Evolutionary conservation across 345 rosid genomes (phyloP).

Genomic region (Heritiera littoralis): DNA sequence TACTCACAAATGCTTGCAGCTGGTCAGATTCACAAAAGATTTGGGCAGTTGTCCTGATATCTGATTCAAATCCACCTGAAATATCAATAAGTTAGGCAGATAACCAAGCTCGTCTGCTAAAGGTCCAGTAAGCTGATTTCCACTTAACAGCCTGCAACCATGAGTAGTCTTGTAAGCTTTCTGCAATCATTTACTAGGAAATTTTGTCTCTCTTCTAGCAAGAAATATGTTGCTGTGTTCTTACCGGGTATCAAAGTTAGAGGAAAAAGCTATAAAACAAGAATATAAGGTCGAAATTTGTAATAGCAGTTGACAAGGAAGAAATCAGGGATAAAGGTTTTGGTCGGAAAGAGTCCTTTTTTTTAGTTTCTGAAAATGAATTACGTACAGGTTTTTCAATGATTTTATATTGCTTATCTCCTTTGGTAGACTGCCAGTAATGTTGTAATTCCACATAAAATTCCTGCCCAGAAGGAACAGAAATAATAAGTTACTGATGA

Average conservation of each 20-base stretch:
- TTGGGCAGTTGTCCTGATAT: too few relatives aligned
- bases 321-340: neutral
- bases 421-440: conserved; percentile 45
- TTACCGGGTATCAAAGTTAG: neutral
- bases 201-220: neutral
- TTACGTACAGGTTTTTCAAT: conserved; percentile 41
- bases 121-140: conserved; percentile 46
- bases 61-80: conserved; percentile 49
- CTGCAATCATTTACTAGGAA: conserved; percentile 4
- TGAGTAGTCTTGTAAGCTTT: neutral
- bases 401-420: conserved; percentile 41
- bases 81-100: conserved; percentile 38
- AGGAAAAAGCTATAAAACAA: neutral
- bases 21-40: conserved; percentile 38
- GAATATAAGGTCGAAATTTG: neutral
- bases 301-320: neutral
- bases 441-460: conserved; percentile 48
- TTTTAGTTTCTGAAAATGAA: conserved; percentile 3
- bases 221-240: too few relatives aligned
- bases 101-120: conserved; percentile 49
- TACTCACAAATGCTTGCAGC: conserved; percentile 44
- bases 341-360: neutral
- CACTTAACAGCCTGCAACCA: conserved; percentile 49
- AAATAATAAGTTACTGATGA: too few relatives aligned
- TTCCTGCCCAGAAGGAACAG: too few relatives aligned